Percentiles rank a stretch among this genome's conserved stretches.
phyloP scores from a whole-genome alignment of 352 stramenopile genomes.

The Globisporangium irregulare region DNA sequence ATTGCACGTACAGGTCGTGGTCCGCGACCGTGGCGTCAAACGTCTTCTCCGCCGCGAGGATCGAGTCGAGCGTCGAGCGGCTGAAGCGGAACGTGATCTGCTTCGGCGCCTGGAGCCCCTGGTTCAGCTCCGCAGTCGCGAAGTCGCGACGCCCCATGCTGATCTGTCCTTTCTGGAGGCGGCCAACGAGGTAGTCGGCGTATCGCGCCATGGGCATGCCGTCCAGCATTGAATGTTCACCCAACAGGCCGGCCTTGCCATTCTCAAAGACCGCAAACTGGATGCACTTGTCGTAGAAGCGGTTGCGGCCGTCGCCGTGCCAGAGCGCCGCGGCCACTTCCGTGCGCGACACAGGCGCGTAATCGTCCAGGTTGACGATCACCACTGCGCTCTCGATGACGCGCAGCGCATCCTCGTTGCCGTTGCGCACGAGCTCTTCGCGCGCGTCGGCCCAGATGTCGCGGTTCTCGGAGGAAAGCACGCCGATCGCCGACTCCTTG shows the following conservation, averaged over 20 bases:
- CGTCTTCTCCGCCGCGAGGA: conserved; percentile 45
- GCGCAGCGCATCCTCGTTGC: conserved; percentile 55
- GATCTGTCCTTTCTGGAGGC: conserved; percentile 49
- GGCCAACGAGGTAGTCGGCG: conserved; percentile 56
- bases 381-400: conserved; percentile 70
- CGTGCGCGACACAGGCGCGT: conserved; percentile 53
- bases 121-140: conserved; percentile 37
- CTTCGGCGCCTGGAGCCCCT: conserved; percentile 25
- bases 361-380: conserved; percentile 66
- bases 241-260: conserved; percentile 92
- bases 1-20: conserved; percentile 86
- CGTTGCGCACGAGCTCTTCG: conserved; percentile 56
- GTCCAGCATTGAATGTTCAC: conserved; percentile 93
- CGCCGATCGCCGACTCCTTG: conserved; percentile 60
- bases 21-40: conserved; percentile 75
- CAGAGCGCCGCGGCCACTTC: conserved; percentile 68
- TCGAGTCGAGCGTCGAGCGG: conserved; percentile 38
- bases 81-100: conserved; percentile 60
- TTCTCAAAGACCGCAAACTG: conserved; percentile 95
- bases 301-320: conserved; percentile 90
- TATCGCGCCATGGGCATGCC: conserved; percentile 80
- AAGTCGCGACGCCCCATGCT: conserved; percentile 39
- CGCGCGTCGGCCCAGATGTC: conserved; percentile 78
- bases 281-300: conserved; percentile 97
- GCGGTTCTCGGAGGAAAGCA: conserved; percentile 67